Conservation (phyloP, 2,329 filamentous ascomycete genomes). For the Knufia fluminis region DNA sequence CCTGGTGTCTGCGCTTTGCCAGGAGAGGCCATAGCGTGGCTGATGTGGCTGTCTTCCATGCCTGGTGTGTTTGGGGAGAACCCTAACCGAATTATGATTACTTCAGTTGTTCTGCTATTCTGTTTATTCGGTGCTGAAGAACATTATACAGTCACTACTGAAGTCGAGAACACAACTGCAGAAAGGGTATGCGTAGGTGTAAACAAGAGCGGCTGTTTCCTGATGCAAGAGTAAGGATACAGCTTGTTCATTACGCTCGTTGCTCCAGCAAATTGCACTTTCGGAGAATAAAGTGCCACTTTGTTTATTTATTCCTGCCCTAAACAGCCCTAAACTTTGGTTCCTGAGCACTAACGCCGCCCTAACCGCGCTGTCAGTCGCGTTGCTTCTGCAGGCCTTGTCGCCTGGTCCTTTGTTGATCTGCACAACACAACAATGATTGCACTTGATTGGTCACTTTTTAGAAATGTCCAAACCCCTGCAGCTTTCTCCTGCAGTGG, state of each 20-base stretch:
- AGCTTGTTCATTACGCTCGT: not conserved
- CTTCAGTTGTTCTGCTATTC: not conserved
- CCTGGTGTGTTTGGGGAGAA: not conserved
- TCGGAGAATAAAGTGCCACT: not conserved
- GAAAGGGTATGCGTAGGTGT: no score
- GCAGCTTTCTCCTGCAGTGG: not conserved
- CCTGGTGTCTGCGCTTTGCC: not conserved
- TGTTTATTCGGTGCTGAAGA: not conserved
- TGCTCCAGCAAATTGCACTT: not conserved
- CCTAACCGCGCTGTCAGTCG: not conserved
- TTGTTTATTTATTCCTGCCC: not conserved
- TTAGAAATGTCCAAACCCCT: not conserved
- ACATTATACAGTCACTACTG: not conserved
- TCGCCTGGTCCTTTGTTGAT: conserved; percentile 1
- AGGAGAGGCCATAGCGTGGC: conserved; percentile 4
- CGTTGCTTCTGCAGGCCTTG: not conserved
- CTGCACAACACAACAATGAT: not conserved
- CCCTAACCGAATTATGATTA: not conserved
- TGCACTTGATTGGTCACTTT: not conserved
- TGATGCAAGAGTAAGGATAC: not conserved
- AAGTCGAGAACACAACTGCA: not conserved
- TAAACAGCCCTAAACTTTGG: not conserved
- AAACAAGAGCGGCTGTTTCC: not conserved
- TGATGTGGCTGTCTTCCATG: not conserved
- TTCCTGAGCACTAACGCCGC: not conserved